Evolutionary conservation across 345 rosid species (phyloP).

Genomic region (Zanthoxylum bungeanum): DNA sequence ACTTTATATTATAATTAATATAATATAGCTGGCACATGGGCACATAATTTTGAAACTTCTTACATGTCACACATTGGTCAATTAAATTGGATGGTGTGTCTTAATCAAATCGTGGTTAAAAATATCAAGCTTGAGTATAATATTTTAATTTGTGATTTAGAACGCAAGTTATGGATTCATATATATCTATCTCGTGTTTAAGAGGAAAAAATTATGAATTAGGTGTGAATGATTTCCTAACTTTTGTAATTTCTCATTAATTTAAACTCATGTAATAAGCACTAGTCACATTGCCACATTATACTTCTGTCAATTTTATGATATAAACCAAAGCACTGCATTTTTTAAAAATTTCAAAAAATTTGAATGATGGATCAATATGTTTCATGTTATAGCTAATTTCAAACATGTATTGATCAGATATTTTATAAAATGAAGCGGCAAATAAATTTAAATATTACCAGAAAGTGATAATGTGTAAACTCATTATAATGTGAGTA

Average conservation of each 20-base stretch:
- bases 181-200: background rate
- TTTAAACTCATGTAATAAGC: background rate
- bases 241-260: background rate
- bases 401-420: background rate
- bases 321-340: background rate
- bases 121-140: background rate
- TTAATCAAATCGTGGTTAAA: background rate
- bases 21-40: background rate
- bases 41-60: background rate
- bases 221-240: background rate
- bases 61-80: background rate
- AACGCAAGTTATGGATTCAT: background rate
- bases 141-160: background rate
- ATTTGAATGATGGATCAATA: background rate
- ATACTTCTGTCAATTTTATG: background rate
- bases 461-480: background rate
- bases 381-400: background rate
- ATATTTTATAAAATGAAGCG: background rate
- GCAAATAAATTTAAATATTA: too few relatives aligned
- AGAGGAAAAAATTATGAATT: background rate
- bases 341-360: too few relatives aligned
- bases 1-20: background rate
- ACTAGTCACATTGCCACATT: background rate
- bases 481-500: background rate
- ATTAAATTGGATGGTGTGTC: constrained; percentile 1